Base-by-base conservation (phyloP, 345 rosid genomes). In the Eucalyptus tenuipes region DNA sequence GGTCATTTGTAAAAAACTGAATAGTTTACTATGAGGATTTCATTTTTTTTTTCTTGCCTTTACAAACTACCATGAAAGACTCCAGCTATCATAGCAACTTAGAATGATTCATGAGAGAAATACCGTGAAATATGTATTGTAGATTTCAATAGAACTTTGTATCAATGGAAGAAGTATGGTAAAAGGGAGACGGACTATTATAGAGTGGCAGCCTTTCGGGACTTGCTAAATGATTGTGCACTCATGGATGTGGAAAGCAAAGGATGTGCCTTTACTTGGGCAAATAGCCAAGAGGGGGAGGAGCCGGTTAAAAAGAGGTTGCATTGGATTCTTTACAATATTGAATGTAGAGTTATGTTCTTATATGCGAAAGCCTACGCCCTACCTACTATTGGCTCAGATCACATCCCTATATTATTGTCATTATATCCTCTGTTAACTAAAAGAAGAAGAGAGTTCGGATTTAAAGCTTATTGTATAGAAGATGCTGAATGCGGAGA, bases 311-410 rank as follows among this genome's bases (percentile, higher is more conserved):
- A 55, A 55, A 24, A 55, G 27, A 55, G 61, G 25, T 3, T 55
- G 0, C 3, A 55, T 24, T 2, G 29, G 25, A 13, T 24, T 24
- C 27, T 24, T 0, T 22, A 3, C 4, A 55, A 55, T 11, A 22
- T 55, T 22, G 13, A 10, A 12, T 55, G 29, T 13, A 1, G 59
- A 55, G 27, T 24, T 10, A 22, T 10, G 29, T 55, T 20, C 25
- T 10, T 10, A 8, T 6, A 55, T 9, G 1, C 0, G 8, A 6
- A 20, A 22, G 27, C 12, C 29, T 55, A 20, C 24, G 61, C 12
- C 4, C 24, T 55, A 24, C 29, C 1, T 2, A 13, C 29, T 11
- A 55, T 55, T 20, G 61, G 61, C 25, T 55, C 61, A 24, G 2
- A 55, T 5, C 13, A 55, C 10, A 55, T 13, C 10, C 61, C 61